Conservation (phyloP, 2,329 filamentous ascomycete genomes). For the Verticillium nonalfalfae region DNA sequence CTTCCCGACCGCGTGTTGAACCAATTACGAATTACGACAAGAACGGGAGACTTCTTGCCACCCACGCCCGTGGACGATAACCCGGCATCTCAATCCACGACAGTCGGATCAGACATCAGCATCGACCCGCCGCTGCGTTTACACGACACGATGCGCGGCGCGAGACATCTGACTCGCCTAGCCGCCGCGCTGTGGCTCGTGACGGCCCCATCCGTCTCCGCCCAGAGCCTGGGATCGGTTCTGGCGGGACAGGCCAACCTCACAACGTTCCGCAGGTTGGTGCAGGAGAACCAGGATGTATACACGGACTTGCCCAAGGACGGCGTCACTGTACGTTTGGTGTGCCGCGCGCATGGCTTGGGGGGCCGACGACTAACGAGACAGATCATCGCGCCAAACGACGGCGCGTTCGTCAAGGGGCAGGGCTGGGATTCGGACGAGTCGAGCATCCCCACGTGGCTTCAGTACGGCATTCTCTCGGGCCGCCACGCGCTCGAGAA, state of each 20-base stretch:
- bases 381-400: constrained; percentile 50
- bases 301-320: constrained; percentile 34
- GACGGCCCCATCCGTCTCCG: constrained; percentile 9
- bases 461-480: constrained; percentile 56
- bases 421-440: constrained; percentile 32
- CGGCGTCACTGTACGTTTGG: constrained; percentile 34
- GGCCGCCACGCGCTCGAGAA: constrained; percentile 35
- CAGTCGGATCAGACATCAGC: neutral
- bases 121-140: neutral
- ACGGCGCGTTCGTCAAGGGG: constrained; percentile 43
- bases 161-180: neutral
- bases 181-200: neutral
- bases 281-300: constrained; percentile 39
- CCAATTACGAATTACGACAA: neutral
- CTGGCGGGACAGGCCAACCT: constrained; percentile 32
- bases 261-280: constrained; percentile 34
- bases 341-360: neutral
- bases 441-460: constrained; percentile 36
- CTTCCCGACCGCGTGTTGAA: neutral
- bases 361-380: neutral
- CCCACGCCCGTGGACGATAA: neutral
- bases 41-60: neutral
- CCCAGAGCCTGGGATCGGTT: constrained; percentile 21
- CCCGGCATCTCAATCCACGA: neutral
- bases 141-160: neutral